Evolutionary conservation across 2,329 filamentous ascomycete species (phyloP).

Genomic region (Fusarium nematophilum): DNA sequence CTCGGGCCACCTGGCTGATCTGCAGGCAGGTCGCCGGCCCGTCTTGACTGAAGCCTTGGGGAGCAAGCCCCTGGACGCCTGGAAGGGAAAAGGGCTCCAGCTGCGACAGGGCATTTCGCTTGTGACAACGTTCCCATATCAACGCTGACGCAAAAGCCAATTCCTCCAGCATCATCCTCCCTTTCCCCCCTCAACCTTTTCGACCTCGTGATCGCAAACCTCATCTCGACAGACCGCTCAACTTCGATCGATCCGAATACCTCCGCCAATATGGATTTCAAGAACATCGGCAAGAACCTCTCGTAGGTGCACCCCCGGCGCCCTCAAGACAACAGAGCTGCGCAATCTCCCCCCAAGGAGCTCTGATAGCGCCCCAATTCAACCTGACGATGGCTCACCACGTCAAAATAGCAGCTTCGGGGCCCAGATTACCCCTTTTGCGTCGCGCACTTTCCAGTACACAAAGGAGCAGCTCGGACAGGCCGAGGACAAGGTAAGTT

Average conservation of each 20-base stretch:
- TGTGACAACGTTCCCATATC: constrained; percentile 47
- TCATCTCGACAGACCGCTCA: constrained; percentile 8
- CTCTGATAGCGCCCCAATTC: constrained; percentile 21
- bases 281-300: constrained; percentile 67
- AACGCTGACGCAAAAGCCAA: constrained; percentile 38
- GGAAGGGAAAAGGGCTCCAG: constrained; percentile 29
- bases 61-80: constrained; percentile 42
- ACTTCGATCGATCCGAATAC: constrained; percentile 11
- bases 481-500: constrained; percentile 86
- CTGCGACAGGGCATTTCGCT: constrained; percentile 43
- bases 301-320: constrained; percentile 55
- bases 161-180: constrained; percentile 30
- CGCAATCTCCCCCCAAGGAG: constrained; percentile 21
- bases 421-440: constrained; percentile 89
- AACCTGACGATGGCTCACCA: constrained; percentile 33
- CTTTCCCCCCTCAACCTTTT: constrained; percentile 18
- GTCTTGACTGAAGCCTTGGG: constrained; percentile 16
- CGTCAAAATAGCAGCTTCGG: constrained; percentile 66
- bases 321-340: constrained; percentile 23
- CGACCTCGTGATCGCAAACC: constrained; percentile 17
- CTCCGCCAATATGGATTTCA: constrained; percentile 65
- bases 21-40: constrained; percentile 29
- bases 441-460: constrained; percentile 94
- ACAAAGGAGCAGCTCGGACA: constrained; percentile 98
- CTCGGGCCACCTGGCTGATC: constrained; percentile 42